Evolutionary conservation across 2,329 filamentous ascomycete species (phyloP), one percentile per base, ranked within the genome.

Genomic region (Herpotrichia juniperi): DNA sequence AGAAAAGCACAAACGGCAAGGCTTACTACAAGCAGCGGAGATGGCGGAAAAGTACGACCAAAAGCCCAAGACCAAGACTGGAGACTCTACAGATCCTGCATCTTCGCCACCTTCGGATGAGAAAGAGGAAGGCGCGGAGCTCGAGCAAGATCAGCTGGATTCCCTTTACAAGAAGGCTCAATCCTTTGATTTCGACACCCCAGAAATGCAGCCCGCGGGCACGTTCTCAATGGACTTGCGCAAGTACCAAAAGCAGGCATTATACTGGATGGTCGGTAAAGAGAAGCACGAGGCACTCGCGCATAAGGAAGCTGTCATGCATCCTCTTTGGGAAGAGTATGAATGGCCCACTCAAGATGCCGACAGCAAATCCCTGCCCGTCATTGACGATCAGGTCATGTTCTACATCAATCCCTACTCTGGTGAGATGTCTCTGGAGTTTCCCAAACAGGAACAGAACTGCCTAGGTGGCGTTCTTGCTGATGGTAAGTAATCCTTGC

Each of bases 321-420:
- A 99, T 73, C 94, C 94, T 0, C 74, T 99, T 0, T 99, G 94
- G 94, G 94, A 99, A 74, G 91, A 97, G 69, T 99, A 99, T 63
- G 72, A 78, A 1, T 99, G 93, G 92, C 94, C 94, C 0, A 78
- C 79, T 0, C 92, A 93, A 68, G 94, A 99, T 73, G 87, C 89
- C 31, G 90, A 97, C 60, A 93, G 94, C 59, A 85, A 89, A 35
- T 84, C 88, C 4, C 68, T 97, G 10, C 87, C 88, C 0, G 67
- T 70, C 16, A 80, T 94, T 7, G 78, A 84, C 9, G 84, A 82
- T 2, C 86, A 92, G 61, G 74, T 84, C 7, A 85, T 83, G 53
- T 99, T 99, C 66, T 99, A 97, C 63, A 88, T 97, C 63, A 99
- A 99, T 64, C 93, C 93, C 0, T 99, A 99, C 72, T 97, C 93